Conservation (phyloP, 129 eudicot species). For the Artemisia tridentata region DNA sequence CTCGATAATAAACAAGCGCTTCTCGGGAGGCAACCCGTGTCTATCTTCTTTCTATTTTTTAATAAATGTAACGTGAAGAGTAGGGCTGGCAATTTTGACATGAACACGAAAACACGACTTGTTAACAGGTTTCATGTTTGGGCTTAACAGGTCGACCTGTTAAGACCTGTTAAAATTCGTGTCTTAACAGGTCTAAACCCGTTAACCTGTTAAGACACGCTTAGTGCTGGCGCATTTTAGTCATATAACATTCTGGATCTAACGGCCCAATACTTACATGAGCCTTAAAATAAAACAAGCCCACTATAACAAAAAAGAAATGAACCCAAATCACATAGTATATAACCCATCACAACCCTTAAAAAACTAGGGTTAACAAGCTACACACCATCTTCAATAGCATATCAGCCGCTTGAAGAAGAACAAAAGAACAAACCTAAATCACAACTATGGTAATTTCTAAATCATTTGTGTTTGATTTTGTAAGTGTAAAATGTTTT, state of each 20-base stretch:
- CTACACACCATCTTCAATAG: neutral
- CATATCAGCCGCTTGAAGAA: constrained; percentile 25
- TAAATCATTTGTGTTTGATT: neutral
- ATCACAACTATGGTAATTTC: constrained; percentile 22
- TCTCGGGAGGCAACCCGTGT: too few relatives aligned
- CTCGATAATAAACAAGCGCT: too few relatives aligned
- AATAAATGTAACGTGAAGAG: too few relatives aligned
- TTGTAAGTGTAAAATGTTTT: neutral
- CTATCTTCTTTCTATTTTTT: too few relatives aligned
- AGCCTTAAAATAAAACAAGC: neutral
- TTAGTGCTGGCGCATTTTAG: too few relatives aligned
- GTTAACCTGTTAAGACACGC: too few relatives aligned
- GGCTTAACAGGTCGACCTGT: too few relatives aligned
- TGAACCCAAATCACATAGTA: neutral
- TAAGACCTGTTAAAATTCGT: too few relatives aligned
- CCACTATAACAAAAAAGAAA: neutral
- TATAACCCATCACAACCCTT: constrained; percentile 12
- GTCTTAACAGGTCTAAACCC: too few relatives aligned
- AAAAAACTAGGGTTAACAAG: constrained; percentile 25
- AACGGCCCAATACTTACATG: constrained; percentile 4
- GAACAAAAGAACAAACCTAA: constrained; percentile 4
- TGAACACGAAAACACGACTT: too few relatives aligned
- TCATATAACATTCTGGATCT: neutral
- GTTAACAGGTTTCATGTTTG: too few relatives aligned
- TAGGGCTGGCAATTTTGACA: too few relatives aligned